A percentile compares a stretch with the other conserved stretches of the same genome.
Evolutionary conservation across 2,329 filamentous ascomycete species (phyloP).

Genomic region (Arthroderma uncinatum): DNA sequence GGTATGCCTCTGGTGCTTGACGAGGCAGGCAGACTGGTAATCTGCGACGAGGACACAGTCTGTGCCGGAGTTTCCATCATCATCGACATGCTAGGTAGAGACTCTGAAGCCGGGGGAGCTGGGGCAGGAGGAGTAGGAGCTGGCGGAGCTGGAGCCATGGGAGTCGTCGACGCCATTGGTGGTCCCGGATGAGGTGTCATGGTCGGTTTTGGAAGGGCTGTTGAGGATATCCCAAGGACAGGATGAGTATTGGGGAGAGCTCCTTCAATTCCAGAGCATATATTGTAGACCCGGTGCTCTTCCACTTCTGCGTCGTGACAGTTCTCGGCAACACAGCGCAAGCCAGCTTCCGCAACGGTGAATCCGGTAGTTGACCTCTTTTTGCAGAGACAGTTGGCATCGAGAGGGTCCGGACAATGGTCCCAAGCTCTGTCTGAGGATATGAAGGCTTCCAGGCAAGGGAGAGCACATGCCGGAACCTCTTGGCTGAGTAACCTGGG

Average conservation of each 20-base stretch:
- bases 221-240: slow-evolving; percentile 10
- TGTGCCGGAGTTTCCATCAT: background rate
- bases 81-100: background rate
- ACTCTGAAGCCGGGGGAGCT: background rate
- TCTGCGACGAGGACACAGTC: too few species aligned
- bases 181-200: slow-evolving; percentile 7
- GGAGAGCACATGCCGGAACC: slow-evolving; percentile 49
- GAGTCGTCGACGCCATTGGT: background rate
- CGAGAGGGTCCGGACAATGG: slow-evolving; percentile 40
- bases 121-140: background rate
- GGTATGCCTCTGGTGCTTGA: background rate
- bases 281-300: slow-evolving; percentile 39
- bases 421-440: slow-evolving; percentile 45
- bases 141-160: background rate
- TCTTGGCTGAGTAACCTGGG: slow-evolving; percentile 1
- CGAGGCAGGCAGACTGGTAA: background rate
- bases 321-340: slow-evolving; percentile 53
- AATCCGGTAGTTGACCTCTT: slow-evolving; percentile 49
- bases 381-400: slow-evolving; percentile 55
- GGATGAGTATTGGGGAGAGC: slow-evolving; percentile 50
- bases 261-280: slow-evolving; percentile 45
- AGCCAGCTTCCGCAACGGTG: slow-evolving; percentile 59
- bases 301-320: slow-evolving; percentile 42
- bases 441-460: slow-evolving; percentile 54
- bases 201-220: slow-evolving; percentile 14